A percentile compares a stretch with the other conserved stretches of the same genome.
Conservation (phyloP, 768 basidiomycete genomes). For the Suillus americanus region DNA sequence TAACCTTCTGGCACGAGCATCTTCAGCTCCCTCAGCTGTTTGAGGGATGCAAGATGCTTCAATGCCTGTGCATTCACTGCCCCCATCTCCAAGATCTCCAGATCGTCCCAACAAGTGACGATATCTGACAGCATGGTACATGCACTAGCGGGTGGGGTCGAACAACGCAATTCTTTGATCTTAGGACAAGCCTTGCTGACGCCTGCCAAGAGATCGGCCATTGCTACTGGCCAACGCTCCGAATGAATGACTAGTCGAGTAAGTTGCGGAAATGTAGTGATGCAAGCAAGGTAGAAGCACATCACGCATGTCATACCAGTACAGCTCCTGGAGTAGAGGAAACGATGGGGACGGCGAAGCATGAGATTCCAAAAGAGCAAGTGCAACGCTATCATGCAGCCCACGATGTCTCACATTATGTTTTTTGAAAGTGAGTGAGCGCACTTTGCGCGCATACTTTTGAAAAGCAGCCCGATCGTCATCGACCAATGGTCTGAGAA, state of each 20-base stretch:
- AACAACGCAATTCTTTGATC: background rate
- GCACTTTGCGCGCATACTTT: background rate
- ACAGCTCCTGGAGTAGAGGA: background rate
- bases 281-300: background rate
- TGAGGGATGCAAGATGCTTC: background rate
- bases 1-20: background rate
- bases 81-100: background rate
- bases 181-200: background rate
- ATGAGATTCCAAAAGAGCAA: background rate
- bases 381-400: background rate
- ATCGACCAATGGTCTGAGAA: background rate
- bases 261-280: background rate
- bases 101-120: background rate
- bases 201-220: background rate
- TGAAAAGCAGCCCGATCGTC: background rate
- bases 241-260: background rate
- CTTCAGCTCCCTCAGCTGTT: background rate
- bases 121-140: background rate
- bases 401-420: no score
- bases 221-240: background rate
- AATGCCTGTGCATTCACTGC: background rate
- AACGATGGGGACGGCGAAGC: background rate
- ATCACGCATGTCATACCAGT: background rate
- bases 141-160: background rate
- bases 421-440: background rate